Base-by-base conservation (phyloP, 495 filamentous ascomycete species). In the Lasiosphaeria hispida region DNA sequence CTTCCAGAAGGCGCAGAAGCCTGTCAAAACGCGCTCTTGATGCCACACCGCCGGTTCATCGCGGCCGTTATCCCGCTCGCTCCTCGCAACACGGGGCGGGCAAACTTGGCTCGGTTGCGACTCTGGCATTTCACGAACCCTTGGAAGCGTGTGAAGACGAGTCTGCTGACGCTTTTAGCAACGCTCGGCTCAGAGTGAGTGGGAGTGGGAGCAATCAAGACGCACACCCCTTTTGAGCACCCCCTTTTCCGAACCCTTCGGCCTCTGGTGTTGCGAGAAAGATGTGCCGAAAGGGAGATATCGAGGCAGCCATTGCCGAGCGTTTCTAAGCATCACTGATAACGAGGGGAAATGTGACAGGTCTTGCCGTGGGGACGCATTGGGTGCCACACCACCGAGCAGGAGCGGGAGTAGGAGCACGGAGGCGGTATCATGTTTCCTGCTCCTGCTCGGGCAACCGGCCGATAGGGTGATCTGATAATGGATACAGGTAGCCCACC, bases 1-100 rank as follows among this genome's bases (percentile, higher is more conserved):
- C 53, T 55, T 55, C 53, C 42, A 55, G 53, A 55, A 55, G 38
- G 35, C 35, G 40, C 34, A 30, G 53, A 48, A 55, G 15, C 18
- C 40, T 44, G 39, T 14, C 10, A n/a, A 15, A 3, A 41, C 39
- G 34, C 19, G 18, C n/a, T 41, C 34, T 15, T 23, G 14, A 30
- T 14, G 30, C 30, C 53, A 37, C 53, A 55, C 53, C 53, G 53
- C 53, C 42, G 53, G 53, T 47, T 55, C 17, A 23, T n/a, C 41
- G 7, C 40, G 53, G 41, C 41, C 53, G 34, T n/a, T 36, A 15
- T n/a, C 30, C 53, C 41, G 53, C 23, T 30, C 23, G 23, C 23
- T 5, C 23, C 23, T 30, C 23, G 23, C 23, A 30, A 30, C 23
- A 30, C 23, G 23, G 23, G 23, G 23, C 23, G 23, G 23, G 23